These are phyloP conservation scores for Umbelopsis ramanniana DNA, from an alignment of 192 early-diverging fungal species.

Conservation along the genomic window DNA sequence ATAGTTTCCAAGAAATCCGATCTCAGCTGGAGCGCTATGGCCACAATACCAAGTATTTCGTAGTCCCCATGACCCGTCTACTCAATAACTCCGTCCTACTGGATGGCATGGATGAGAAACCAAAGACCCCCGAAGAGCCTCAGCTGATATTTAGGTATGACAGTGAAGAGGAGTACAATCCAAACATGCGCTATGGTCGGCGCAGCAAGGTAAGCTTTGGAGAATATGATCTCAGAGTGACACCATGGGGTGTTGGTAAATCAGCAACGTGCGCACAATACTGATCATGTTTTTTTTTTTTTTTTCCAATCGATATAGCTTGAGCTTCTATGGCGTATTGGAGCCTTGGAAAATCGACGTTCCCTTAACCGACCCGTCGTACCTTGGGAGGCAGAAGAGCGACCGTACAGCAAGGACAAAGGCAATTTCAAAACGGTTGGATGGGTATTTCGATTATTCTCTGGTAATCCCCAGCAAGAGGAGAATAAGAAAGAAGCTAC, in stretches of 20 bases:
- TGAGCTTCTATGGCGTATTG: slow-evolving; percentile 60
- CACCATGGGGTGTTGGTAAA: too few species aligned
- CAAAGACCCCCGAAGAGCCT: slow-evolving; percentile 63
- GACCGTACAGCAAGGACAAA: slow-evolving; percentile 48
- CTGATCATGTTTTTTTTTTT: neutral
- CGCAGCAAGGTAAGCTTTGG: slow-evolving; percentile 57
- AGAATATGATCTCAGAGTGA: too few species aligned
- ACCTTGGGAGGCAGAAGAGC: slow-evolving; percentile 59
- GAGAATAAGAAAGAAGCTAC: slow-evolving; percentile 60
- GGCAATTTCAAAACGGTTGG: slow-evolving; percentile 59
- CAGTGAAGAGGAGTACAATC: slow-evolving; percentile 57
- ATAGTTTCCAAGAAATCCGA: slow-evolving; percentile 60
- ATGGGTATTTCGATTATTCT: slow-evolving; percentile 66
- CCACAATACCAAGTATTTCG: slow-evolving; percentile 57
- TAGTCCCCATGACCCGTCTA: slow-evolving; percentile 65
- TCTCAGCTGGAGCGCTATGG: slow-evolving; percentile 49
- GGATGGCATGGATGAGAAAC: slow-evolving; percentile 52
- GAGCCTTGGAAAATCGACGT: slow-evolving; percentile 53
- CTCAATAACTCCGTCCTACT: slow-evolving; percentile 60
- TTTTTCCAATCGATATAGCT: slow-evolving; percentile 41
- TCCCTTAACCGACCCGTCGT: slow-evolving; percentile 51
- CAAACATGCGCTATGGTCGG: slow-evolving; percentile 67
- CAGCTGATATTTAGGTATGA: slow-evolving; percentile 66
- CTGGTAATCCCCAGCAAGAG: slow-evolving; percentile 63
- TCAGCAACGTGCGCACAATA: too few species aligned